Evolutionary conservation across 805 yeast genomes (phyloP).

Genomic region (Isabelozyma gotoi): DNA sequence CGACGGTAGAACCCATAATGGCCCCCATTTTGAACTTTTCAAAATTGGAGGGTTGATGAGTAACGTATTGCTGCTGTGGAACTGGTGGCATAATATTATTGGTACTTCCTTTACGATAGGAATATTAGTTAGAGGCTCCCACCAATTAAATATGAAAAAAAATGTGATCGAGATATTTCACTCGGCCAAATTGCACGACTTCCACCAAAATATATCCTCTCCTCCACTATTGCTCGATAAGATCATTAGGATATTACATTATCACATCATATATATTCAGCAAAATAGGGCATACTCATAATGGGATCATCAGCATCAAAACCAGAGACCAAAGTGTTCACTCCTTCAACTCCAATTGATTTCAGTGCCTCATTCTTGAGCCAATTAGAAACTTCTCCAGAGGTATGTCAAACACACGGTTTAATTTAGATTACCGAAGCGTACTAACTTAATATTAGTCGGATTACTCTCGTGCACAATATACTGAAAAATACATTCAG

Average conservation of each 20-base stretch:
- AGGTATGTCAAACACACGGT: constrained; percentile 30
- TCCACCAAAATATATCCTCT: neutral
- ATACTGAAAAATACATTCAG: constrained; percentile 64
- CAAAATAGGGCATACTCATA: constrained; percentile 1
- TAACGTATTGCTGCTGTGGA: constrained; percentile 58
- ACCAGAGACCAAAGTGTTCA: constrained; percentile 64
- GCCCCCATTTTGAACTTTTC: constrained; percentile 99
- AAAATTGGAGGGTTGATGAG: constrained; percentile 75
- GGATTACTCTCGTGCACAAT: constrained; percentile 69
- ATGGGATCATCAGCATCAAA: constrained; percentile 66
- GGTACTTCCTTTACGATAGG: neutral
- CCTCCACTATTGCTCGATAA: neutral
- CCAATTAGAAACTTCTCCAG: constrained; percentile 60
- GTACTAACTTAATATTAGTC: constrained; percentile 32
- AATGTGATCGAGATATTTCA: neutral
- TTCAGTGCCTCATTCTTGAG: constrained; percentile 63
- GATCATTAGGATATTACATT: too few species aligned
- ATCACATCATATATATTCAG: neutral
- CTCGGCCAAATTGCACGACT: neutral
- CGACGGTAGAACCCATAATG: constrained; percentile 90
- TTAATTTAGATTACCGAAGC: too few species aligned
- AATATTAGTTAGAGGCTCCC: neutral
- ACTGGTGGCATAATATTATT: constrained; percentile 55
- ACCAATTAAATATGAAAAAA: constrained; percentile 1
- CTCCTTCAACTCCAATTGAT: constrained; percentile 67